Base-by-base conservation (phyloP, 2,329 filamentous ascomycete species). In the Conoideocrella luteorostrata region DNA sequence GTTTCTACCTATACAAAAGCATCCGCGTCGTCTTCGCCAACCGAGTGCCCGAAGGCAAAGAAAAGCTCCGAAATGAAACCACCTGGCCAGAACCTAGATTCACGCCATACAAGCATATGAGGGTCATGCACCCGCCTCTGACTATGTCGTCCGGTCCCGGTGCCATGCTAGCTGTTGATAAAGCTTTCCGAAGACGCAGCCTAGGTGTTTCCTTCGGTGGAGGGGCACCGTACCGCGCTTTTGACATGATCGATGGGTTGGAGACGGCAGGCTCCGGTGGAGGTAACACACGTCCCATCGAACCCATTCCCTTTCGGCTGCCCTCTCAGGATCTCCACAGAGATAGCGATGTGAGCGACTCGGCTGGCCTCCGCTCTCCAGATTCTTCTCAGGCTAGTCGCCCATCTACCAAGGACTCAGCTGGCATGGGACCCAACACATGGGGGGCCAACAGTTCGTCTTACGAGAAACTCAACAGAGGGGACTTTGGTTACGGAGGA, bases 21-120 rank as follows among this genome's bases (percentile, higher is more conserved):
- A 86, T 97, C 46, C 82, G 93, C 12, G 88, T 97, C 28, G 91
- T 98, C 3, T 98, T 98, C 61, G 93, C 93, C 43, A 97, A 97
- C 59, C 81, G 93, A 21, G 91, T 96, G 0, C 91, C 93, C 0
- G 93, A 97, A 55, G 91, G 88, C 32, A 95, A 96, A 60, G 91
- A 97, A 64, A 91, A 84, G 58, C 73, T 98, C 30, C 77, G 84
- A 24, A 96, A 94, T 56, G 93, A 98, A 61, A 84, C 91, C 5
- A 89, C 93, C 29, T 75, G 86, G 47, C 91, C 91, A 0, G 89
- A 96, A 53, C 93, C 93, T 17, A 79, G 82, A 17, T 98, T 88
- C 60, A 87, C 82, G 44, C 74, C 82, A 1, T 97, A 95, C 68
- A 95, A 90, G 60, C 78, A 86, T 3, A 65, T 72, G 29, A 68